A percentile compares a stretch with the other conserved stretches of the same genome.
phyloP scores from a whole-genome alignment of 2,329 filamentous ascomycete genomes.

The Ceratocystis variospora region DNA sequence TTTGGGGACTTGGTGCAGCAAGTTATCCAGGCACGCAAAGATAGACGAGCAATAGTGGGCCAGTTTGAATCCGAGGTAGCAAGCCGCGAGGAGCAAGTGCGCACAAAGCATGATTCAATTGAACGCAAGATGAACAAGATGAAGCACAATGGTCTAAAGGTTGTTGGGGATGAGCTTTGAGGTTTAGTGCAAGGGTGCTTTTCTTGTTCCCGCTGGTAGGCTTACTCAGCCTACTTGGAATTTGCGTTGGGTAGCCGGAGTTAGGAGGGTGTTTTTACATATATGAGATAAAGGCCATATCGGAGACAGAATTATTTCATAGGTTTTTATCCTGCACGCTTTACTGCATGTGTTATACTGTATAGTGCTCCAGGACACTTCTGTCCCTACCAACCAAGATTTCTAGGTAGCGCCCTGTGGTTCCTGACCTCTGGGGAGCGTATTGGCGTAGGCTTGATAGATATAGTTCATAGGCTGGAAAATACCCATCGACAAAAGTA shows the following conservation, averaged over 20 bases:
- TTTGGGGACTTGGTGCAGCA: constrained; percentile 38
- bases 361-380: constrained; percentile 34
- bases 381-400: constrained; percentile 48
- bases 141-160: constrained; percentile 42
- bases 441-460: not conserved
- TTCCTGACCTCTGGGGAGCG: constrained; percentile 23
- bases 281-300: not conserved
- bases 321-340: not conserved
- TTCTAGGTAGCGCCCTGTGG: constrained; percentile 43
- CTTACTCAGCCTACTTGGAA: not conserved
- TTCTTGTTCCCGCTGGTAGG: not conserved
- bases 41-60: constrained; percentile 37
- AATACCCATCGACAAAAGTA: constrained; percentile 57
- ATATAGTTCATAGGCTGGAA: constrained; percentile 57
- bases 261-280: constrained; percentile 1
- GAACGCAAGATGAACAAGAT: constrained; percentile 41
- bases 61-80: constrained; percentile 44
- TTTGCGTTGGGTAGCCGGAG: not conserved
- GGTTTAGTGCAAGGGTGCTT: not conserved
- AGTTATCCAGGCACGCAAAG: constrained; percentile 35
- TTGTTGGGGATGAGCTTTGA: constrained; percentile 29
- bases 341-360: not conserved
- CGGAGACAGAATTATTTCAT: not conserved
- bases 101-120: constrained; percentile 40
- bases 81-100: constrained; percentile 39